phyloP scores from a whole-genome alignment of 2,329 filamentous ascomycete species.

The Fusarium keratoplasticum region DNA sequence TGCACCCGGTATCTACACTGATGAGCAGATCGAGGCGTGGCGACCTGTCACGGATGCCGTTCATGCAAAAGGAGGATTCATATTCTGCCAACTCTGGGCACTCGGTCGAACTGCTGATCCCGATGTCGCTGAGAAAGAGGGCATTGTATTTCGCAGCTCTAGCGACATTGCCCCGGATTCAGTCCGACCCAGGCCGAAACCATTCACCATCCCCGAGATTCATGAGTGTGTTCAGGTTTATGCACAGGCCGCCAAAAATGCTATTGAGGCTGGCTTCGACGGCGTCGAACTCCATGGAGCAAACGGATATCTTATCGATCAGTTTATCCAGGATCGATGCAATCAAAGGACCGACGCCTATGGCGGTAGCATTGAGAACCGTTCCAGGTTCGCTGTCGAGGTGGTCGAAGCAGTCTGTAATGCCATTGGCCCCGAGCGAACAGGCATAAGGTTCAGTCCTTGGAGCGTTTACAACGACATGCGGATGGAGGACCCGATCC shows the following conservation, averaged over 20 bases:
- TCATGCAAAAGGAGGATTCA: background rate
- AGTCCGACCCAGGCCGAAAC: no score
- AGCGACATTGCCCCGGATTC: conserved; percentile 47
- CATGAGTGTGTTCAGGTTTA: background rate
- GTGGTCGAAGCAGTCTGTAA: conserved; percentile 39
- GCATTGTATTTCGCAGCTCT: background rate
- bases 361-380: conserved; percentile 61
- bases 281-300: conserved; percentile 70
- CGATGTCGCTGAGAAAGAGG: background rate
- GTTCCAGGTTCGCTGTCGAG: conserved; percentile 55
- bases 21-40: conserved; percentile 4
- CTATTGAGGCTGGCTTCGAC: conserved; percentile 72
- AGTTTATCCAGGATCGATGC: conserved; percentile 57
- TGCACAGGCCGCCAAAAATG: background rate
- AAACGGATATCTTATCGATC: conserved; percentile 67
- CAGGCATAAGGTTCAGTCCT: conserved; percentile 67
- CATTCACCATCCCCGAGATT: background rate
- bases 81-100: conserved; percentile 4
- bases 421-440: conserved; percentile 60
- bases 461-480: conserved; percentile 70
- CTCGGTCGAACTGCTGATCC: background rate
- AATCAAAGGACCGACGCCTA: conserved; percentile 62
- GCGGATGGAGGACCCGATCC: conserved; percentile 68
- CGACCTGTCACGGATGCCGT: background rate
- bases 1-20: background rate